Evolutionary conservation across 192 early-diverging fungal species (phyloP).

Genomic region (Coemansia sp.): DNA sequence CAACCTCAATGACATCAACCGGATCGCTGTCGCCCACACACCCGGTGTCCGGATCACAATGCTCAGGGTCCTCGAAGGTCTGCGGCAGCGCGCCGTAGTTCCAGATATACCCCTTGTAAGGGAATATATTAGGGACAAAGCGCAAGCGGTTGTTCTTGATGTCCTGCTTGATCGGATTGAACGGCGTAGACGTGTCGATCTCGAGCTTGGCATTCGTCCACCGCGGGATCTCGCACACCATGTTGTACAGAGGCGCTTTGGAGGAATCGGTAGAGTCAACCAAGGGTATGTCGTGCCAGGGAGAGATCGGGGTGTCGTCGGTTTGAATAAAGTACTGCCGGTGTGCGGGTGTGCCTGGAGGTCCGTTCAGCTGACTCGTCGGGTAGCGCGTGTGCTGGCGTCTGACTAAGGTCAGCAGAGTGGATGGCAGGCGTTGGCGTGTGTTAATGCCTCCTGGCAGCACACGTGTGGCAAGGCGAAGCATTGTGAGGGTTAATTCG

Average conservation of each 20-base stretch:
- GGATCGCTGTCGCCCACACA: slow-evolving; percentile 97
- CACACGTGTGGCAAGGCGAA: slow-evolving; percentile 1
- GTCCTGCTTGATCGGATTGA: slow-evolving; percentile 99
- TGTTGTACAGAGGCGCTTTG: slow-evolving; percentile 79
- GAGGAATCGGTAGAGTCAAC: slow-evolving; percentile 60
- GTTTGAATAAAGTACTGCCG: slow-evolving; percentile 55
- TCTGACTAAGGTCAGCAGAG: slow-evolving; percentile 1
- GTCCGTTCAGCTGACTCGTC: slow-evolving; percentile 18
- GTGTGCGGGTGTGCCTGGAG: slow-evolving; percentile 20
- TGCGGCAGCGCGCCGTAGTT: slow-evolving; percentile 99
- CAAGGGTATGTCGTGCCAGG: slow-evolving; percentile 98
- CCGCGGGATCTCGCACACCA: slow-evolving; percentile 96
- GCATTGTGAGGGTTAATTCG: slow-evolving; percentile 1
- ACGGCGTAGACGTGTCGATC: slow-evolving; percentile 82
- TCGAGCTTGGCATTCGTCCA: slow-evolving; percentile 98
- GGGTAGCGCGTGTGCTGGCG: slow-evolving; percentile 9
- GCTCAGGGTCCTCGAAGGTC: slow-evolving; percentile 98
- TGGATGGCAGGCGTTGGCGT: neutral
- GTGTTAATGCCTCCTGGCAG: neutral
- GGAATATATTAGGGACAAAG: slow-evolving; percentile 97
- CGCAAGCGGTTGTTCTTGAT: slow-evolving; percentile 98
- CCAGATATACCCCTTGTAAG: slow-evolving; percentile 99
- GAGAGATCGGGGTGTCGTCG: slow-evolving; percentile 74
- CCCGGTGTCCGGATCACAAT: slow-evolving; percentile 88
- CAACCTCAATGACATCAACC: slow-evolving; percentile 96